Conservation (phyloP, 805 yeast genomes). For the Ogataea neopini region DNA sequence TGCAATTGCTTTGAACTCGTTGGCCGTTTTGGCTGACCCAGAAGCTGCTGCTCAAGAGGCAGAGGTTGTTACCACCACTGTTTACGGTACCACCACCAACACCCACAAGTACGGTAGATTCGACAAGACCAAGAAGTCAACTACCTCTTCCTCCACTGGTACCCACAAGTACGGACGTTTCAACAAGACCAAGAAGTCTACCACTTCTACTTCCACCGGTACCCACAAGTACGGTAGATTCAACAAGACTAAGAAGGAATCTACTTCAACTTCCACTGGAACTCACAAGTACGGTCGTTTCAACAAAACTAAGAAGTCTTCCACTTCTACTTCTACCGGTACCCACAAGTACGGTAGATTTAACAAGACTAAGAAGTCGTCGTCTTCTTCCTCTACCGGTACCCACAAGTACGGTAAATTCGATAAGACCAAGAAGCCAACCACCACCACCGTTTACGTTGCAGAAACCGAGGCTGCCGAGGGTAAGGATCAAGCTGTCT, state of each 20-base stretch:
- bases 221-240: conserved; percentile 61
- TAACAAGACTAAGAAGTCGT: conserved; percentile 43
- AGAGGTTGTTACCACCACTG: conserved; percentile 36
- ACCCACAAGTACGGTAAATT: conserved; percentile 52
- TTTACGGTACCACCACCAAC: conserved; percentile 33
- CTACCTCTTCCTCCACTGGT: conserved; percentile 34
- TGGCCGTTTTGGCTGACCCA: conserved; percentile 39
- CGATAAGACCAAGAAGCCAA: conserved; percentile 45
- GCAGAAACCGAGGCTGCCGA: conserved; percentile 19
- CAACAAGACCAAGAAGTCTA: conserved; percentile 45
- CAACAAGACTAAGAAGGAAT: conserved; percentile 43
- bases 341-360: conserved; percentile 61
- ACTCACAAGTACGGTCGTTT: conserved; percentile 52
- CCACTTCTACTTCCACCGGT: conserved; percentile 42
- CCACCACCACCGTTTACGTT: conserved; percentile 41
- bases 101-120: conserved; percentile 50
- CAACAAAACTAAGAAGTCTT: conserved; percentile 44
- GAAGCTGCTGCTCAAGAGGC: conserved; percentile 18
- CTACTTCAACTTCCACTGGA: conserved; percentile 34
- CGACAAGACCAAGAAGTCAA: conserved; percentile 43
- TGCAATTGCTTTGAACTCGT: conserved; percentile 38
- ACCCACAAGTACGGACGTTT: conserved; percentile 52
- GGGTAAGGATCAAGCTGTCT: conserved; percentile 17
- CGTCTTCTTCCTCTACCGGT: conserved; percentile 33
- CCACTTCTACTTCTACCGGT: conserved; percentile 39